Conservation (phyloP, 2,329 filamentous ascomycete species). For the Fusarium tuaranense region DNA sequence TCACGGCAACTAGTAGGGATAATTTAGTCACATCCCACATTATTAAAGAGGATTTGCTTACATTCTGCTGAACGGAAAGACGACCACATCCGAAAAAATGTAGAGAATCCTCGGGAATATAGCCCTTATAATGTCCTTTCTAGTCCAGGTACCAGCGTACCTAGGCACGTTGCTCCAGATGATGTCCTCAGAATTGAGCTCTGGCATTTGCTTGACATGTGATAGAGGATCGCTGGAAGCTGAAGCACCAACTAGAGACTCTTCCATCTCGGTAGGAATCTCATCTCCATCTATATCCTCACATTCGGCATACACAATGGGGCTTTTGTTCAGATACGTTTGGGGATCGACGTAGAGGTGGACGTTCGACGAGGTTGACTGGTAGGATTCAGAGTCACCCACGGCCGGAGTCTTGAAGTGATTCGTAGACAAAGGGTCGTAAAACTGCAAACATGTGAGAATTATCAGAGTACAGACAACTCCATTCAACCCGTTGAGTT, state of each 20-base stretch:
- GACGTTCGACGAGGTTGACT: background rate
- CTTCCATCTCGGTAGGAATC: background rate
- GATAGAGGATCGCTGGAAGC: background rate
- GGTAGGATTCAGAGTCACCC: background rate
- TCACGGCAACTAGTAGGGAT: background rate
- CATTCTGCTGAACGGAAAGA: background rate
- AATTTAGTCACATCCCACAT: background rate
- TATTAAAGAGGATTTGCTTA: background rate
- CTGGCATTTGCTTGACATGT: background rate
- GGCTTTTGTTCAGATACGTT: accelerated
- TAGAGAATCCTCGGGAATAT: background rate
- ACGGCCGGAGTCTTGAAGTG: background rate
- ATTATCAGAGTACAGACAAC: background rate
- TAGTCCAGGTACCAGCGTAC: background rate
- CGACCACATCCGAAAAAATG: background rate
- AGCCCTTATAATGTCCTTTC: background rate
- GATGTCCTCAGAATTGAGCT: background rate
- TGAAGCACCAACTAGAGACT: background rate
- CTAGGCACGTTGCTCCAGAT: background rate
- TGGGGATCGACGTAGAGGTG: background rate
- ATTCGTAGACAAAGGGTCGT: accelerated
- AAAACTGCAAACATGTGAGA: background rate
- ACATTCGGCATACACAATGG: background rate
- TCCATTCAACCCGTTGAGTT: background rate
- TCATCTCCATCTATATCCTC: background rate